phyloP scores from a whole-genome alignment of 768 basidiomycete species.

The Collybia mongolica region DNA sequence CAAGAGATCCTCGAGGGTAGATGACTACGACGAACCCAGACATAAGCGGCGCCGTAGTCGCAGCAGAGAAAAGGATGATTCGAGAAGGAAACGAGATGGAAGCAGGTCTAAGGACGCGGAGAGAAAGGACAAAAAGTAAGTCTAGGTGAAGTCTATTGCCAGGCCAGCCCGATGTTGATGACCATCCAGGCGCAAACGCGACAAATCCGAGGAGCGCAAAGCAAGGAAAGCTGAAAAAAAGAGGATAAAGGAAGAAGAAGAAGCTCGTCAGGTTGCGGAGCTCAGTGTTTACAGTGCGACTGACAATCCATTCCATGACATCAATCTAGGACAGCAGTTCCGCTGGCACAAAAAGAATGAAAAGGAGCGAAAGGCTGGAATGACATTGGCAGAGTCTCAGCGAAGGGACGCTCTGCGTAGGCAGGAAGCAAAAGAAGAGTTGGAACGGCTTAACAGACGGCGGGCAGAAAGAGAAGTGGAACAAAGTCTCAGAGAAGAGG shows the following conservation, averaged over 20 bases:
- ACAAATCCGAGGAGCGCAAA: constrained; percentile 82
- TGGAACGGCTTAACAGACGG: constrained; percentile 86
- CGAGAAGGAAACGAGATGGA: constrained; percentile 27
- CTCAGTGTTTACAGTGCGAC: constrained; percentile 94
- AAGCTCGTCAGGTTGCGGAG: constrained; percentile 90
- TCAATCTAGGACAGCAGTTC: constrained; percentile 95
- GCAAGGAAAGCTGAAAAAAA: constrained; percentile 89
- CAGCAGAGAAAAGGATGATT: constrained; percentile 23
- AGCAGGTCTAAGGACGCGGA: constrained; percentile 39
- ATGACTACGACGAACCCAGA: constrained; percentile 27
- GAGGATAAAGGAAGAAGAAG: constrained; percentile 80
- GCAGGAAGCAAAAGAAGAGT: constrained; percentile 92
- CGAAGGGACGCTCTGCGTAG: constrained; percentile 75
- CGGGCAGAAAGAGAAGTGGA: constrained; percentile 94
- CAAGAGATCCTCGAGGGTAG: constrained; percentile 24
- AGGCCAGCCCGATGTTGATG: neutral
- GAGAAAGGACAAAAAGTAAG: constrained; percentile 47
- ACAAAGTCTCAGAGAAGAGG: constrained; percentile 84
- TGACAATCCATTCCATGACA: constrained; percentile 98
- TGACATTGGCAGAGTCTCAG: constrained; percentile 77
- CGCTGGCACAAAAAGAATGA: constrained; percentile 99
- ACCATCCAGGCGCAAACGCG: constrained; percentile 67
- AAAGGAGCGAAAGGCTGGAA: constrained; percentile 87
- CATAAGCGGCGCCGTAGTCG: constrained; percentile 28
- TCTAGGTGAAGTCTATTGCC: neutral